phyloP scores from a whole-genome alignment of 192 early-diverging fungal genomes.

The Umbelopsis ramanniana region DNA sequence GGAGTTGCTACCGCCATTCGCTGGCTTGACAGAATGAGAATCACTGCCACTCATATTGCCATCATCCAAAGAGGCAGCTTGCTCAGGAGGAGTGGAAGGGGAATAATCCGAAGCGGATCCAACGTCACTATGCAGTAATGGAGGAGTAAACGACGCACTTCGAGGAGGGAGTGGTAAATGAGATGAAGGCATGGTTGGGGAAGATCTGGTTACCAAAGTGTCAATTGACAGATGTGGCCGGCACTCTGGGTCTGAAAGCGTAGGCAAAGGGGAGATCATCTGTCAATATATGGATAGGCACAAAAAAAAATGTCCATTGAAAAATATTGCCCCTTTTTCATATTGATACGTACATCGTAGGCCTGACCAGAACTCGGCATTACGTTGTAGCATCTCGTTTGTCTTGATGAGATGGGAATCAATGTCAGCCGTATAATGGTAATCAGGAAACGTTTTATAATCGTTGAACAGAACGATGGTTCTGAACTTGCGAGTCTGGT shows the following conservation, averaged over 20 bases:
- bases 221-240: constrained; percentile 22
- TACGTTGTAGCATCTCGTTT: constrained; percentile 28
- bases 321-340: too few relatives aligned
- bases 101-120: background rate
- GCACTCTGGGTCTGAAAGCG: background rate
- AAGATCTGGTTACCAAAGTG: constrained; percentile 15
- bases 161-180: constrained; percentile 16
- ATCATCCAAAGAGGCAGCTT: constrained; percentile 5
- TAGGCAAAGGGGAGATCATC: background rate
- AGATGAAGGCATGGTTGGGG: background rate
- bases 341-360: constrained; percentile 6
- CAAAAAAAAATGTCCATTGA: background rate
- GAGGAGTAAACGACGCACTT: background rate
- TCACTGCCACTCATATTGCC: constrained; percentile 21
- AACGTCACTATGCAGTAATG: constrained; percentile 13
- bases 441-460: constrained; percentile 4
- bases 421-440: constrained; percentile 22
- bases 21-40: background rate
- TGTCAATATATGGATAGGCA: constrained; percentile 3
- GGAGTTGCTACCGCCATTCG: background rate
- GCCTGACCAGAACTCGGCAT: constrained; percentile 30
- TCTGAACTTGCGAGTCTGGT: background rate
- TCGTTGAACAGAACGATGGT: constrained; percentile 14
- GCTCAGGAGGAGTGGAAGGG: constrained; percentile 15
- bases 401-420: constrained; percentile 27